Evolutionary conservation across 2,329 filamentous ascomycete genomes (phyloP).

Genomic region (Microcyclosporella mali): DNA sequence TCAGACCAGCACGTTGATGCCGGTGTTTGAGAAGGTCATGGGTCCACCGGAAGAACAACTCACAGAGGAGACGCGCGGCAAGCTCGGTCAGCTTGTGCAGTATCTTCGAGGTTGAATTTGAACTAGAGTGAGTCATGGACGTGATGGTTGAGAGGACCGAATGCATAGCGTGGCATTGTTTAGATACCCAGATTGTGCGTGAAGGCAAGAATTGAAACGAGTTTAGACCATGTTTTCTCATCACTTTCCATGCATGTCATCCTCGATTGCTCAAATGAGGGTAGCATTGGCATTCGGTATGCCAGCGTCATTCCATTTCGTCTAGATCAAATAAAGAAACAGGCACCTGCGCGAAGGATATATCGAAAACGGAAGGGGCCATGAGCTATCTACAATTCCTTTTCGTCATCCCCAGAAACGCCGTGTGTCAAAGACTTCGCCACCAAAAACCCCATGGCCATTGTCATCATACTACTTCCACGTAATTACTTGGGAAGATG

Average conservation of each 20-base stretch:
- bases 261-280: too few species aligned
- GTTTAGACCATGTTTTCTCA: neutral
- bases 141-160: neutral
- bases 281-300: too few species aligned
- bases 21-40: slow-evolving; percentile 67
- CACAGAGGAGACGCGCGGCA: slow-evolving; percentile 61
- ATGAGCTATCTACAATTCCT: too few species aligned
- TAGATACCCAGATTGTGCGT: slow-evolving; percentile 1
- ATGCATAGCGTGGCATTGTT: slow-evolving; percentile 1
- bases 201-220: neutral
- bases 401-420: too few species aligned
- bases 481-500: slow-evolving; percentile 61
- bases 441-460: too few species aligned
- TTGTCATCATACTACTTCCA: slow-evolving; percentile 19
- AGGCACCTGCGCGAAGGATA: too few species aligned
- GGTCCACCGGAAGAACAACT: slow-evolving; percentile 68
- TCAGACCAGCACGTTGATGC: slow-evolving; percentile 63
- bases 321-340: too few species aligned
- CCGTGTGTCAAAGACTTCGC: too few species aligned
- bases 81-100: slow-evolving; percentile 59
- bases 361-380: too few species aligned
- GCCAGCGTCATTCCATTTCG: too few species aligned
- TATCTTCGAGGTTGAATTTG: slow-evolving; percentile 26
- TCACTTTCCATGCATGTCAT: neutral
- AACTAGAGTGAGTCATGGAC: slow-evolving; percentile 1